Evolutionary conservation across 352 stramenopile genomes (phyloP).

Genomic region (Pythium utonaiense): DNA sequence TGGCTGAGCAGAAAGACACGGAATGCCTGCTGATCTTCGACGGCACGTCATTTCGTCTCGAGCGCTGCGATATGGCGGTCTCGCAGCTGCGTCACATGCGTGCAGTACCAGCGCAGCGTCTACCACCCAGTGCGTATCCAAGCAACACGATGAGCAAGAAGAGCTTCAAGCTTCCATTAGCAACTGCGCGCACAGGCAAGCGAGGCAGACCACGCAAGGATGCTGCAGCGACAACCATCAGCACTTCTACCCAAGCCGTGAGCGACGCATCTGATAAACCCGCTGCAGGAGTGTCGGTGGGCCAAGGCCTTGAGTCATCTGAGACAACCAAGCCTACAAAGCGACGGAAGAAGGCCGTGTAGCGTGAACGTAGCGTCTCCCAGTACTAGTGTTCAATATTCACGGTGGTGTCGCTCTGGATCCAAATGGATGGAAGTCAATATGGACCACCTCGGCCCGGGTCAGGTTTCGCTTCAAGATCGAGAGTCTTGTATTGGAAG

Average conservation of each 20-base stretch:
- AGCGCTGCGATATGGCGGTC: slow-evolving; percentile 63
- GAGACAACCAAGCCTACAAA: not conserved
- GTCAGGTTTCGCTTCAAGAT: slow-evolving; percentile 21
- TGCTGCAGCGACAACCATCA: not conserved
- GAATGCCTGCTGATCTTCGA: slow-evolving; percentile 84
- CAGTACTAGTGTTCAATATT: no score
- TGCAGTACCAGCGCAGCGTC: slow-evolving; percentile 22
- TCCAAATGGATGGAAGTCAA: not conserved
- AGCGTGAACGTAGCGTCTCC: not conserved
- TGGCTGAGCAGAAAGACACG: slow-evolving; percentile 72
- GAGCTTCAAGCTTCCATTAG: not conserved
- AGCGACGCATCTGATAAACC: not conserved
- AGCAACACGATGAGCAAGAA: slow-evolving; percentile 2
- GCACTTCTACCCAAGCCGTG: not conserved
- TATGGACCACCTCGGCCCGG: not conserved
- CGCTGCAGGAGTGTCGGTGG: not conserved
- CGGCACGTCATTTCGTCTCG: slow-evolving; percentile 56
- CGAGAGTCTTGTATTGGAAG: not conserved
- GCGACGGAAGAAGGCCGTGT: not conserved
- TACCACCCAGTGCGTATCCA: slow-evolving; percentile 3
- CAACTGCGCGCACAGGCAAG: slow-evolving; percentile 3
- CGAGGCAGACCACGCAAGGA: not conserved
- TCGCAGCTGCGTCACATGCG: slow-evolving; percentile 77
- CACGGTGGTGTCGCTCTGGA: not conserved
- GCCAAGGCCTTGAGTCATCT: not conserved